These are phyloP conservation scores for Fusarium odoratissimum DNA, from an alignment of 2,329 filamentous ascomycete species.

Conservation along the genomic window DNA sequence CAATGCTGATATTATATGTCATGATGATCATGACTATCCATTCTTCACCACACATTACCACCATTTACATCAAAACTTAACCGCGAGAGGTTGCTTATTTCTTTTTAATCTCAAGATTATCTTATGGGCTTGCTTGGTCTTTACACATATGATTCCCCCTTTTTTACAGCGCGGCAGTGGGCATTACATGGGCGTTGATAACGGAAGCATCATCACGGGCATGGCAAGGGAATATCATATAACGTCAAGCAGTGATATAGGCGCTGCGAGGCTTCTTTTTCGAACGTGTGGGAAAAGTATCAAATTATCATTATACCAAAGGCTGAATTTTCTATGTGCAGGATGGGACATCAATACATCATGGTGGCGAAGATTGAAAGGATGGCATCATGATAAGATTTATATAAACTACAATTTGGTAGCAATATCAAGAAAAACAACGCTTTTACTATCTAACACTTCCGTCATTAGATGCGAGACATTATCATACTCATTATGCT, in stretches of 20 bases:
- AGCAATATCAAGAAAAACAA: background rate
- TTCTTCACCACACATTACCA: background rate
- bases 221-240: constrained; percentile 4
- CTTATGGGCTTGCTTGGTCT: constrained; percentile 15
- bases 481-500: background rate
- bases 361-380: constrained; percentile 22
- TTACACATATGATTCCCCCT: constrained; percentile 35
- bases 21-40: constrained; percentile 7
- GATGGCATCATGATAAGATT: background rate
- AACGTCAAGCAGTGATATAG: constrained; percentile 7
- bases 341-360: background rate
- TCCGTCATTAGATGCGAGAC: background rate
- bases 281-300: constrained; percentile 15
- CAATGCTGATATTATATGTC: constrained; percentile 1
- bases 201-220: constrained; percentile 23
- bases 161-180: constrained; percentile 28
- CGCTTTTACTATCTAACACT: background rate
- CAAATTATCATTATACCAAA: constrained; percentile 23
- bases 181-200: constrained; percentile 43
- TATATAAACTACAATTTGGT: background rate
- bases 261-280: constrained; percentile 21
- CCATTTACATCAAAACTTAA: background rate
- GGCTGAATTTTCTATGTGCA: constrained; percentile 2
- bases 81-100: background rate
- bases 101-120: constrained; percentile 8